phyloP scores from a whole-genome alignment of 164 flowering plant species.

The Aristolochia californica region DNA sequence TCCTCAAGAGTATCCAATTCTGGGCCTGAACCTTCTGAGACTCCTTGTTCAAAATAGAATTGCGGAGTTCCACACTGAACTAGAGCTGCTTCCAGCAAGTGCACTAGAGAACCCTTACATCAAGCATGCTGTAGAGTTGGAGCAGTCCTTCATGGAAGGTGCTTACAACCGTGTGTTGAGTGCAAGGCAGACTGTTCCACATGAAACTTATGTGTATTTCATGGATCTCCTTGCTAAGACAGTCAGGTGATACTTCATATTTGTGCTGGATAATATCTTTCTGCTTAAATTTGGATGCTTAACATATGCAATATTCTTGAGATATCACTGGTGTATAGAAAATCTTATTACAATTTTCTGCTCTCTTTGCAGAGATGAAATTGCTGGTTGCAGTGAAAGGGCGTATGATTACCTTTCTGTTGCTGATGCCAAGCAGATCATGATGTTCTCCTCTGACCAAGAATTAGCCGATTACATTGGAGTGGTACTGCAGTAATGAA shows the following conservation, averaged over 20 bases:
- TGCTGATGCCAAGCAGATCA: conserved; percentile 50
- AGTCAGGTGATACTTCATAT: conserved; percentile 36
- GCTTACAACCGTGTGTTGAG: conserved; percentile 77
- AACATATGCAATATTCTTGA: neutral
- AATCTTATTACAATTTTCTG: neutral
- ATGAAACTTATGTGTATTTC: conserved; percentile 60
- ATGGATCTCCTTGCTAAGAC: conserved; percentile 80
- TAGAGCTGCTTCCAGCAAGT: conserved; percentile 59
- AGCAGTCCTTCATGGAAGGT: conserved; percentile 94
- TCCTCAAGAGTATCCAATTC: conserved; percentile 39
- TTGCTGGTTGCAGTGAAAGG: conserved; percentile 90
- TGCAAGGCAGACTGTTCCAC: conserved; percentile 65
- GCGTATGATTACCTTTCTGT: conserved; percentile 69
- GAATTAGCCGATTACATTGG: conserved; percentile 48
- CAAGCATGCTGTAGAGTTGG: conserved; percentile 78
- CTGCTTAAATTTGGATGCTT: neutral
- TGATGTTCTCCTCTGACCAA: conserved; percentile 54
- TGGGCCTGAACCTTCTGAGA: conserved; percentile 84
- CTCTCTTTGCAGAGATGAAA: conserved; percentile 78
- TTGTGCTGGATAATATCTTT: neutral
- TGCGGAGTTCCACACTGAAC: conserved; percentile 81
- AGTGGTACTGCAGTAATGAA: conserved; percentile 27
- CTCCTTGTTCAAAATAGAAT: conserved; percentile 90
- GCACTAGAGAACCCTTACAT: conserved; percentile 77
- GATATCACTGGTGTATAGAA: too few species aligned